A percentile compares a stretch with the other conserved stretches of the same genome.
phyloP scores from a whole-genome alignment of 108 stramenopile genomes.

The Pseudonitzschia multiseries region DNA sequence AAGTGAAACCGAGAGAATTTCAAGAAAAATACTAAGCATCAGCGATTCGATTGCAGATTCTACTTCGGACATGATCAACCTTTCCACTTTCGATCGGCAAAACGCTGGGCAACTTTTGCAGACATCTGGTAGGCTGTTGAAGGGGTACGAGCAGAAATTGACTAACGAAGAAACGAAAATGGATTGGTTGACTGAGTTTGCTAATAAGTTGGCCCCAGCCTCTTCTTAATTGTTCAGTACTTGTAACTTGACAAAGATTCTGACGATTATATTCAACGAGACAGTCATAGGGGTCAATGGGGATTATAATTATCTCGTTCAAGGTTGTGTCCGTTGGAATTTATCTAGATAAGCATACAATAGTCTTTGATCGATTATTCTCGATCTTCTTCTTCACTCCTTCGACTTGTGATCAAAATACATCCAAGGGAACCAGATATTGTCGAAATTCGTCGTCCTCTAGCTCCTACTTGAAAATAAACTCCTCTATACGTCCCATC shows the following conservation, averaged over 20 bases:
- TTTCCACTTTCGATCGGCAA: background rate
- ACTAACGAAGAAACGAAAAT: slow-evolving; percentile 20
- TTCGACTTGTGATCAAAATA: slow-evolving; percentile 13
- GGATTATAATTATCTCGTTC: background rate
- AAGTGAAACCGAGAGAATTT: slow-evolving; percentile 29
- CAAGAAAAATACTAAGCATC: slow-evolving; percentile 8
- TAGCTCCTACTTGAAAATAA: slow-evolving; percentile 85
- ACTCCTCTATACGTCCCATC: slow-evolving; percentile 86
- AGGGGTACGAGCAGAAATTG: slow-evolving; percentile 10
- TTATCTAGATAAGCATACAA: background rate
- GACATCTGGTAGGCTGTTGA: background rate
- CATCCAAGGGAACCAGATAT: slow-evolving; percentile 53
- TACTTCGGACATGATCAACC: slow-evolving; percentile 3
- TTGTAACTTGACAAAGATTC: slow-evolving; percentile 6
- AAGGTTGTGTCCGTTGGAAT: background rate
- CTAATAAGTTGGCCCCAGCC: slow-evolving; percentile 4
- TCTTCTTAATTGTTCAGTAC: background rate
- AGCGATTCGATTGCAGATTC: slow-evolving; percentile 5
- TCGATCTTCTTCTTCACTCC: background rate
- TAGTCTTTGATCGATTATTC: background rate
- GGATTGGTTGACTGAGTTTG: slow-evolving; percentile 21
- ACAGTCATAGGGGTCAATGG: background rate
- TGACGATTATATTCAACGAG: background rate
- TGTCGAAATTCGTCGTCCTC: slow-evolving; percentile 80
- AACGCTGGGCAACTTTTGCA: slow-evolving; percentile 16